A percentile compares a stretch with the other conserved stretches of the same genome.
phyloP scores from a whole-genome alignment of 805 yeast genomes.

The Lachancea quebecensis region DNA sequence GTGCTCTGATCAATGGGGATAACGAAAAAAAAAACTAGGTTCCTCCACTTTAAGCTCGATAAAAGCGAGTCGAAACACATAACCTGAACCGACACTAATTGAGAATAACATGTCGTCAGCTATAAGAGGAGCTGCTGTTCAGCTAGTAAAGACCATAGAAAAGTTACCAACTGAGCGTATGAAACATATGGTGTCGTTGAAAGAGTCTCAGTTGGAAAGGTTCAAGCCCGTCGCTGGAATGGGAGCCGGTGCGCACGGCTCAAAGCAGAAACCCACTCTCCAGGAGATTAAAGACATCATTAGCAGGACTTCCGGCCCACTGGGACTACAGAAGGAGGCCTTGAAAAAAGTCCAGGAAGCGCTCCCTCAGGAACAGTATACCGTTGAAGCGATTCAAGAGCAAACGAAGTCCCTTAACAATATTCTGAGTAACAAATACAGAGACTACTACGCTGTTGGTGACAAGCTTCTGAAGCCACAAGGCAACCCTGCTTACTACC shows the following conservation, averaged over 20 bases:
- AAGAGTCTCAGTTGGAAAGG: constrained; percentile 55
- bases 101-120: constrained; percentile 15
- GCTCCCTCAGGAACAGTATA: constrained; percentile 44
- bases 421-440: constrained; percentile 54
- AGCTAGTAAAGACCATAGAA: constrained; percentile 51
- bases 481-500: constrained; percentile 77
- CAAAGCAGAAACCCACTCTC: constrained; percentile 34
- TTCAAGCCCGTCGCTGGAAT: constrained; percentile 47
- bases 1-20: neutral
- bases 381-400: constrained; percentile 40
- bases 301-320: constrained; percentile 32
- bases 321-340: constrained; percentile 44
- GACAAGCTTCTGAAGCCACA: constrained; percentile 69
- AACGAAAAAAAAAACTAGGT: neutral
- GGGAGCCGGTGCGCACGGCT: constrained; percentile 35
- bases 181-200: constrained; percentile 63
- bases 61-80: neutral
- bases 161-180: constrained; percentile 64
- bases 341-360: constrained; percentile 37
- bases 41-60: neutral
- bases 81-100: neutral
- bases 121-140: constrained; percentile 46
- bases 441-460: constrained; percentile 54
- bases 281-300: constrained; percentile 36
- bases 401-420: constrained; percentile 55